These are phyloP conservation scores for Yueomyces sinensis DNA, from an alignment of 805 yeast species.

Conservation along the genomic window DNA sequence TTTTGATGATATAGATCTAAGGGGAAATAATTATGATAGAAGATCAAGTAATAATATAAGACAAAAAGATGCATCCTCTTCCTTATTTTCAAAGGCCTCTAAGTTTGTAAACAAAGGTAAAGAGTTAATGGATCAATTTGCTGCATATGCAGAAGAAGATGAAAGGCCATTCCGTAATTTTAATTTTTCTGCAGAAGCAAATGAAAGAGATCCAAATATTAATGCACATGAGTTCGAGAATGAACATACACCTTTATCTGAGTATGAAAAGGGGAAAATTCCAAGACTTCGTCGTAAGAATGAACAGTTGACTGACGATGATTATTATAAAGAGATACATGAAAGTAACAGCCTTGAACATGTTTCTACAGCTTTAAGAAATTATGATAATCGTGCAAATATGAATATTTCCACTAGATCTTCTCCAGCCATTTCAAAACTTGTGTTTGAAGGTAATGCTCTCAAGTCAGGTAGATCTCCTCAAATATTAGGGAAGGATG, in stretches of 20 bases:
- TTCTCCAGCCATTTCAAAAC: not conserved
- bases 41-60: conserved; percentile 1
- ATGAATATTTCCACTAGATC: not conserved
- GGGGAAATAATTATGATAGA: conserved; percentile 1
- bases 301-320: not conserved
- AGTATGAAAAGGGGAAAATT: not conserved
- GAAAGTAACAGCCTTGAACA: not conserved
- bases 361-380: not conserved
- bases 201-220: not conserved
- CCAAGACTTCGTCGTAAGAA: not conserved
- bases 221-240: not conserved
- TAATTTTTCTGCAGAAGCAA: not conserved
- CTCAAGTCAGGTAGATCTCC: not conserved
- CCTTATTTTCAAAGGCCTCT: conserved; percentile 16
- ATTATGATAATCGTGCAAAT: not conserved
- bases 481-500: not conserved
- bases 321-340: not conserved
- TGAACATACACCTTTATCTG: not conserved
- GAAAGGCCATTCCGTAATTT: conserved; percentile 6
- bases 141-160: conserved; percentile 13
- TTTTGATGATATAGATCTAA: conserved; percentile 2
- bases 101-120: conserved; percentile 22
- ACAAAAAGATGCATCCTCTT: not conserved
- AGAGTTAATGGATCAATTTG: conserved; percentile 15
- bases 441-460: not conserved